Conservation (phyloP, 371 early-diverging fungal species). For the Fennellomyces sp. region DNA sequence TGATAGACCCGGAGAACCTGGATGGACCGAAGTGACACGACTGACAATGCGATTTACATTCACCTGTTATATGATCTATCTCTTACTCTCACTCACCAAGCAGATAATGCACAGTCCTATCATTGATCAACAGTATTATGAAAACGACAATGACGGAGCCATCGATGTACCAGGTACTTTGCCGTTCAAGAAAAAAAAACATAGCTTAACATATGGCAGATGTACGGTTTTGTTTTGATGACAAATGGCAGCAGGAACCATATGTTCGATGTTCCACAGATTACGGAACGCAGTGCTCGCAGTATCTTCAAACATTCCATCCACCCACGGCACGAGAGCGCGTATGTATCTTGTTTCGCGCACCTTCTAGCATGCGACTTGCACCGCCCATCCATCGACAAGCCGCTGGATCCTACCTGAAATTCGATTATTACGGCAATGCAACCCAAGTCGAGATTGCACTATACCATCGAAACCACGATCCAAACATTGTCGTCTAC, state of each 20-base stretch:
- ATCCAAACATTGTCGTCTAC: conserved; percentile 31
- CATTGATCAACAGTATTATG: conserved; percentile 32
- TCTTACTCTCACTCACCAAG: conserved; percentile 15
- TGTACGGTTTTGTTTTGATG: conserved; percentile 40
- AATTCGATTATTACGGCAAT: conserved; percentile 37
- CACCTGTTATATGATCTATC: conserved; percentile 14
- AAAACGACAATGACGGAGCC: conserved; percentile 10
- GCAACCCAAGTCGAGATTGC: conserved; percentile 15
- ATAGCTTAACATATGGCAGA: conserved; percentile 11
- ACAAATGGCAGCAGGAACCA: conserved; percentile 12
- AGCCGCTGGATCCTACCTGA: conserved; percentile 23
- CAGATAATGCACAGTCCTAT: conserved; percentile 37
- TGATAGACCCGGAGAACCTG: conserved; percentile 34
- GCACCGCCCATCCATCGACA: conserved; percentile 15
- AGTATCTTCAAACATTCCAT: conserved; percentile 21
- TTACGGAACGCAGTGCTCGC: conserved; percentile 29
- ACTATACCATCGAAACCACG: conserved; percentile 26
- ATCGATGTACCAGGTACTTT: conserved; percentile 35
- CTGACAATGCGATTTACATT: conserved; percentile 22
- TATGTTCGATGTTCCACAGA: conserved; percentile 23
- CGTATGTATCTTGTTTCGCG: conserved; percentile 26
- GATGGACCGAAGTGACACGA: conserved; percentile 33
- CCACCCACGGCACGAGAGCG: conserved; percentile 14
- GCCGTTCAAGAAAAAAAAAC: not conserved
- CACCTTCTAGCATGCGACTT: conserved; percentile 14